Base-by-base conservation (phyloP, 345 rosid species). In the Dovyalis caffra region DNA sequence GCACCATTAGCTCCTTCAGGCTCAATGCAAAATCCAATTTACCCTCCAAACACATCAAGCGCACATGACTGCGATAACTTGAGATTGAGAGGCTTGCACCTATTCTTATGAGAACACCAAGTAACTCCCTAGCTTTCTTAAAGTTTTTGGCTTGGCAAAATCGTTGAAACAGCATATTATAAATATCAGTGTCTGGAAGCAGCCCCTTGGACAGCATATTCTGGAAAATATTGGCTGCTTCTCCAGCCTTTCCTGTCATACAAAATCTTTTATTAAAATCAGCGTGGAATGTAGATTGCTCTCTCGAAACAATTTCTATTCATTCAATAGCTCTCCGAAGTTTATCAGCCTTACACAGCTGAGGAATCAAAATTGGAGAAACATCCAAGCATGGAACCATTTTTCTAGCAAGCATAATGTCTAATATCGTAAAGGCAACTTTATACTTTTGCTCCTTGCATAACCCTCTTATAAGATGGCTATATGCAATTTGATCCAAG, bases 191-290 rank as follows among this genome's bases (percentile, higher is more conserved):
- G 80, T 79, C 83, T 1, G 72, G 84, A 69, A 53, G 35, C 16
- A 76, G 31, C 61, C 89, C 89, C 56, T 74, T 80, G 68, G 84
- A 75, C 70, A 77, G 74, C 82, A 85, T 74, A 71, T 74, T 71
- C 72, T 32, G 77, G 63, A 87, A 69, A 21, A 85, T 75, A 77
- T 64, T 68, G 64, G 85, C 86, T 62, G 91, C 95, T 65, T 89
- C 86, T 63, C 26, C 73, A 74, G 87, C 64, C 80, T 75, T 85
- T 37, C 92, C 92, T 21, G 79, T 78, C 80, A 40, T 76, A 80
- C 86, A 85, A 74, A 87, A 81, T 65, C 92, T 91, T 78, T 79
- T 63, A 38, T 85, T 51, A 74, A 90, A 80, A 78, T 91, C 87
- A 76, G n/a, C 10, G n/a, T 84, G 28, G 82, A 71, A 80, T 7